phyloP scores from a whole-genome alignment of 441 rosid genomes.

The Arabidopsis lyrata region DNA sequence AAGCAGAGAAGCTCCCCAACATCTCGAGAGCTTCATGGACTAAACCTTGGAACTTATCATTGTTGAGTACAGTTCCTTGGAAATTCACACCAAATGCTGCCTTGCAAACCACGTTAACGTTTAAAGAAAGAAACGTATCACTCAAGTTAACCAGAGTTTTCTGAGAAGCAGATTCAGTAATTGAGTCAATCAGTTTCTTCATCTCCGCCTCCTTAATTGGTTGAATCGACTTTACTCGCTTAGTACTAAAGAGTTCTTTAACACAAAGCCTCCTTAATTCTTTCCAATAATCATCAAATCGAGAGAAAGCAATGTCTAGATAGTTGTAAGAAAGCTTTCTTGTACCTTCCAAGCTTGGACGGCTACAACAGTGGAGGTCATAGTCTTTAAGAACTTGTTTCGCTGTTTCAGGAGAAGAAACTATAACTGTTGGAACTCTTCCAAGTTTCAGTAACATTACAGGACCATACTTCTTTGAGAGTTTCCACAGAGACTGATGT shows the following conservation, averaged over 20 bases:
- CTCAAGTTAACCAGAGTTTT: constrained; percentile 36
- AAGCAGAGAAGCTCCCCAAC: constrained; percentile 47
- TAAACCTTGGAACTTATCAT: constrained; percentile 26
- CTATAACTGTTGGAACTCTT: constrained; percentile 45
- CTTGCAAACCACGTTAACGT: constrained; percentile 32
- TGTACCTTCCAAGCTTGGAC: constrained; percentile 52
- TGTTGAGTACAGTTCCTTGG: constrained; percentile 33
- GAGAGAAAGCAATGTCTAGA: constrained; percentile 38
- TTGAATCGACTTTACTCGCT: constrained; percentile 15
- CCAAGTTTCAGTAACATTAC: constrained; percentile 60
- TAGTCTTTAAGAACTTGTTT: constrained; percentile 53
- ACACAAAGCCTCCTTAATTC: constrained; percentile 37
- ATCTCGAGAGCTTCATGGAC: constrained; percentile 31
- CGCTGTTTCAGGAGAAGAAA: constrained; percentile 64
- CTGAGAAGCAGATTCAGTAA: constrained; percentile 31
- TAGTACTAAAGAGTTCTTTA: constrained; percentile 24
- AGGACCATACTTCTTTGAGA: constrained; percentile 59
- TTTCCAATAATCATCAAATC: constrained; percentile 43
- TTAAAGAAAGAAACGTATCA: constrained; percentile 29
- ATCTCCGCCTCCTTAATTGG: constrained; percentile 35
- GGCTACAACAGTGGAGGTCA: constrained; percentile 63
- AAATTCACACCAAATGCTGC: constrained; percentile 41
- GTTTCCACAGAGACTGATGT: constrained; percentile 49
- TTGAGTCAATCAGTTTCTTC: constrained; percentile 30
- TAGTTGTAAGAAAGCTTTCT: constrained; percentile 41